A percentile compares a stretch with the other conserved stretches of the same genome.
phyloP scores from a whole-genome alignment of 495 filamentous ascomycete genomes.

The Daldinia vernicosa region DNA sequence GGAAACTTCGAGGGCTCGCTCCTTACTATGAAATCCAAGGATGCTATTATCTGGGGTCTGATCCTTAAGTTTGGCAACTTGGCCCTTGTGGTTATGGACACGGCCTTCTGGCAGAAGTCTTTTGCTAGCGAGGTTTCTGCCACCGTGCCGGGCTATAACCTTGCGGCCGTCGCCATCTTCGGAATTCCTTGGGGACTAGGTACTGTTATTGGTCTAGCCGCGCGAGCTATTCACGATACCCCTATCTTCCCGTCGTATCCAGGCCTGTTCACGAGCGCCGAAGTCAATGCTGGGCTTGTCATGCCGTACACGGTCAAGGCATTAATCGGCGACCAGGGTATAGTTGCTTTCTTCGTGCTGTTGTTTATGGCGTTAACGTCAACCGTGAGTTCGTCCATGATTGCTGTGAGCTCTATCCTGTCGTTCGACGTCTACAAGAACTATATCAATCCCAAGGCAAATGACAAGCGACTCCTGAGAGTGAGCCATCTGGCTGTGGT shows the following conservation, averaged over 20 bases:
- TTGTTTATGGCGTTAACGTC: constrained; percentile 91
- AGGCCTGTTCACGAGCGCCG: constrained; percentile 65
- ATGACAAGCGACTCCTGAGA: constrained; percentile 75
- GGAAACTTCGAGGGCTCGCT: constrained; percentile 60
- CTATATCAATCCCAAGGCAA: constrained; percentile 60
- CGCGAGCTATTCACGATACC: constrained; percentile 75
- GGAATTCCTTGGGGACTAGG: constrained; percentile 87
- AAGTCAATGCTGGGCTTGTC: constrained; percentile 81
- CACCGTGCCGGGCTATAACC: constrained; percentile 84
- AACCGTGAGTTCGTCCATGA: constrained; percentile 80
- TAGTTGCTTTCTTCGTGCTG: constrained; percentile 77
- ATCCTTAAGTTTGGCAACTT: constrained; percentile 60
- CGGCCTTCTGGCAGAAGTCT: constrained; percentile 63
- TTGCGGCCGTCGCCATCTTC: constrained; percentile 84
- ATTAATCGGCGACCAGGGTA: constrained; percentile 79
- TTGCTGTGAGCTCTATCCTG: constrained; percentile 83
- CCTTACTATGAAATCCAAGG: constrained; percentile 61
- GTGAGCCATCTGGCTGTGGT: constrained; percentile 77
- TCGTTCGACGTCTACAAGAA: constrained; percentile 84
- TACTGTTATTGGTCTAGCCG: constrained; percentile 82
- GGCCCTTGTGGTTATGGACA: constrained; percentile 63
- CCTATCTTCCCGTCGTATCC: constrained; percentile 72
- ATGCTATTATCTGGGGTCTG: constrained; percentile 60
- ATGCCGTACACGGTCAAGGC: constrained; percentile 82
- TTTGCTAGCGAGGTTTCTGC: constrained; percentile 59